Evolutionary conservation across 495 filamentous ascomycete species (phyloP), one percentile per base, ranked within the genome.

Genomic region (Elasticomyces elasticus): DNA sequence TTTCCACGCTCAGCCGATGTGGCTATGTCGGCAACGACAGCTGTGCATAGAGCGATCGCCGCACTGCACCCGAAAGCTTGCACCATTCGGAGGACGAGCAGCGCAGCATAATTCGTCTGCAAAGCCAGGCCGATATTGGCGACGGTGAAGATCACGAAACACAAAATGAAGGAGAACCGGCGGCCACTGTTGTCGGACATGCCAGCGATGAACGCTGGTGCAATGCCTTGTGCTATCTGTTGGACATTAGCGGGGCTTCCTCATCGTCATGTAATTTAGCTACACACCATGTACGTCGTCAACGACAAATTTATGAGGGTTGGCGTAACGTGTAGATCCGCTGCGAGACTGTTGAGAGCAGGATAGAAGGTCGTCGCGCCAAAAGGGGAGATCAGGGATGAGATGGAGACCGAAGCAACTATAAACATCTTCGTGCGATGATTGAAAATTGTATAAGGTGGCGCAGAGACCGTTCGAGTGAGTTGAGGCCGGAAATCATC

Each of bases 111-210:
- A 49, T 63, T 63, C 15, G 60, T 63, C 35, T 67, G 65, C 7
- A 69, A 33, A 0, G 65, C 63, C 0, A 69, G 53, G 2, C 64
- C 66, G 43, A 69, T 62, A 38, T 64, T 64, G 17, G 64, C 66
- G 13, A 59, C 50, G 24, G 61, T 56, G 49, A 66, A 69, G 27
- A 69, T 66, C 49, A 61, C 54, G 54, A 66, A 67, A 51, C 61
- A 63, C 9, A 66, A 28, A 10, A 67, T 56, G 53, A 60, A 69
- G 0, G 61, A 55, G 9, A 61, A 49, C 9, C 66, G 33, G 11
- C 66, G 60, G 1, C 66, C 66, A 13, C 53, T 55, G 15, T 50
- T 58, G 49, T 69, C 66, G 13, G 66, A 63, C 63, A 69, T 64
- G 20, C 61, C 66, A 17, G 53, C 66, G 4, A 69, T 61, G 37